A percentile compares a stretch with the other conserved stretches of the same genome.
phyloP scores from a whole-genome alignment of 78 protist species.

The Speleostelium caveatum region DNA sequence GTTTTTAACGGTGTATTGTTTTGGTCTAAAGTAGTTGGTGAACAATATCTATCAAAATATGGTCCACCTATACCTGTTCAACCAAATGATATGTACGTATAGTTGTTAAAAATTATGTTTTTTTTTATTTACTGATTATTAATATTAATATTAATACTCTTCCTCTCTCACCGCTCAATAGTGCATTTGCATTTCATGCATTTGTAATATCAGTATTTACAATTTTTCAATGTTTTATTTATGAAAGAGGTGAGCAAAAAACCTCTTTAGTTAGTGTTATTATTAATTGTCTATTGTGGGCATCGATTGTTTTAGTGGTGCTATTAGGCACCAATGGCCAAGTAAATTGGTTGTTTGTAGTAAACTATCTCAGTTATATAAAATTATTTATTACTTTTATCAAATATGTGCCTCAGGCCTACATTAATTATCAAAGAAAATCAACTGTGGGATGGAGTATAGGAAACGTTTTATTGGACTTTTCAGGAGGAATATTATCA shows the following conservation, averaged over 20 bases:
- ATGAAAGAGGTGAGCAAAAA: conserved; percentile 77
- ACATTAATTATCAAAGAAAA: conserved; percentile 82
- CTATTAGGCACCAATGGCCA: neutral
- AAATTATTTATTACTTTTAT: conserved; percentile 87
- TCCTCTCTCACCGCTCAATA: neutral
- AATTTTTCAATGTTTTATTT: conserved; percentile 84
- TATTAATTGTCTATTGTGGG: conserved; percentile 15
- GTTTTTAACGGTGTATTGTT: conserved; percentile 69
- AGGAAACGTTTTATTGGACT: conserved; percentile 91
- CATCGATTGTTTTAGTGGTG: conserved; percentile 16
- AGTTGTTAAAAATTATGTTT: neutral
- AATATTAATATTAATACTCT: neutral
- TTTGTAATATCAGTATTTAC: conserved; percentile 75
- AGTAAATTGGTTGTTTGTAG: conserved; percentile 59
- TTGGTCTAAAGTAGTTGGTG: conserved; percentile 37
- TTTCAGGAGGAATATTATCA: conserved; percentile 92
- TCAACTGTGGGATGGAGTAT: conserved; percentile 94
- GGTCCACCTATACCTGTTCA: conserved; percentile 83
- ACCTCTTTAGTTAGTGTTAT: neutral
- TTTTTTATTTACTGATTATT: neutral
- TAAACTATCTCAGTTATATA: conserved; percentile 66
- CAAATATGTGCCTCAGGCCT: conserved; percentile 93
- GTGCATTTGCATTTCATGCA: conserved; percentile 93
- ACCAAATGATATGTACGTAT: conserved; percentile 86
- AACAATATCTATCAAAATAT: conserved; percentile 54